Conservation (phyloP, 2,329 filamentous ascomycete genomes). For the Esteya vermicola region DNA sequence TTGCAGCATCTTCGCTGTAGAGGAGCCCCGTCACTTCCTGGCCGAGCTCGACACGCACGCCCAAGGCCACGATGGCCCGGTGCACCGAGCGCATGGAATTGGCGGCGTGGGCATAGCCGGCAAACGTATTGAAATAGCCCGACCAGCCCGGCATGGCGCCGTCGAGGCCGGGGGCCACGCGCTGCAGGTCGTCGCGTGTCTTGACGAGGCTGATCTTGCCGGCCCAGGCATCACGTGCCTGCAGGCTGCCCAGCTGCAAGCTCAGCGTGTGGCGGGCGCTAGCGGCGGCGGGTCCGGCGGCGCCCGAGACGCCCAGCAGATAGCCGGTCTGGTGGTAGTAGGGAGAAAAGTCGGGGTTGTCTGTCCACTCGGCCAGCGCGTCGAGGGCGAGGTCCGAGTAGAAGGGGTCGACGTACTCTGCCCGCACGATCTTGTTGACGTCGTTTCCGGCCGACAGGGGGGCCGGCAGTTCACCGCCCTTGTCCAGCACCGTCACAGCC, state of each 20-base stretch:
- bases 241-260: constrained; percentile 24
- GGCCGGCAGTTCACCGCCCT: constrained; percentile 5
- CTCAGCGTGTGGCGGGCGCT: constrained; percentile 32
- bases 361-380: constrained; percentile 38
- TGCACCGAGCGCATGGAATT: constrained; percentile 35
- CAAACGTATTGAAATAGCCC: constrained; percentile 43
- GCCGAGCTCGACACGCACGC: constrained; percentile 23
- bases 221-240: constrained; percentile 23
- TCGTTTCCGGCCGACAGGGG: constrained; percentile 1
- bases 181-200: constrained; percentile 3
- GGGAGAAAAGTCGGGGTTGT: constrained; percentile 33
- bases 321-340: constrained; percentile 33
- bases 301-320: constrained; percentile 33
- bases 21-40: constrained; percentile 22
- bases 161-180: constrained; percentile 23
- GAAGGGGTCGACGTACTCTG: constrained; percentile 42
- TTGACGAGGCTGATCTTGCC: constrained; percentile 18
- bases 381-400: constrained; percentile 39
- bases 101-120: constrained; percentile 41
- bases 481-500: constrained; percentile 32
- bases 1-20: constrained; percentile 14
- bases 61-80: constrained; percentile 20
- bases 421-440: constrained; percentile 43
- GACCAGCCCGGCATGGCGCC: constrained; percentile 36
- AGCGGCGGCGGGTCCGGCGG: constrained; percentile 19